Conservation (phyloP, 2,329 filamentous ascomycete species). For the Epichloe gansuensis region DNA sequence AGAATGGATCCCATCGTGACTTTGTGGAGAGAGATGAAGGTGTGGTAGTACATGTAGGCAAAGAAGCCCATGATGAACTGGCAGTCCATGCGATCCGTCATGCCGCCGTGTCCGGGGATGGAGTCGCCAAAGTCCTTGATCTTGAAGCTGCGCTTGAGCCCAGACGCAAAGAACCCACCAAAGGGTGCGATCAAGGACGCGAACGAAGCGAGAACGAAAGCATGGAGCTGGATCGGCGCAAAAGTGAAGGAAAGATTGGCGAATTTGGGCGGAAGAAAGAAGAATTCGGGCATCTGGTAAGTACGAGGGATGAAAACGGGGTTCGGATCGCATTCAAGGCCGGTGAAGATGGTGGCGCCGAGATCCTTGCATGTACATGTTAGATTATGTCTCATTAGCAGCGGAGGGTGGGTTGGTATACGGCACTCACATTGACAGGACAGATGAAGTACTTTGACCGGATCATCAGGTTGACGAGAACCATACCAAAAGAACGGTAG, state of each 20-base stretch:
- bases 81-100: slow-evolving; percentile 98
- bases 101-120: slow-evolving; percentile 93
- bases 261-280: slow-evolving; percentile 50
- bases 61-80: slow-evolving; percentile 99
- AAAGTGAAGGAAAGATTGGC: slow-evolving; percentile 55
- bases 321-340: slow-evolving; percentile 80
- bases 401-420: neutral
- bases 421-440: slow-evolving; percentile 62
- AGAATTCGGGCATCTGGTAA: slow-evolving; percentile 61
- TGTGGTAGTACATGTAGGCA: slow-evolving; percentile 96
- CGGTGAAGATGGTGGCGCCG: slow-evolving; percentile 83
- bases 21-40: slow-evolving; percentile 85
- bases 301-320: slow-evolving; percentile 74
- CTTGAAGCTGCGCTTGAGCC: slow-evolving; percentile 96
- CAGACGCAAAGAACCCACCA: slow-evolving; percentile 95
- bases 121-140: slow-evolving; percentile 99
- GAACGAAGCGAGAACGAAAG: slow-evolving; percentile 81
- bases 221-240: slow-evolving; percentile 86
- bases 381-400: neutral
- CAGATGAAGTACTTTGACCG: slow-evolving; percentile 97
- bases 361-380: slow-evolving; percentile 46
- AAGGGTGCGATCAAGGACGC: slow-evolving; percentile 95
- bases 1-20: slow-evolving; percentile 76
- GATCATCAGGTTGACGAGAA: slow-evolving; percentile 73
- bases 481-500: slow-evolving; percentile 74